These are phyloP conservation scores for Graphilbum sp. DNA, from an alignment of 2,329 filamentous ascomycete genomes.

Conservation along the genomic window DNA sequence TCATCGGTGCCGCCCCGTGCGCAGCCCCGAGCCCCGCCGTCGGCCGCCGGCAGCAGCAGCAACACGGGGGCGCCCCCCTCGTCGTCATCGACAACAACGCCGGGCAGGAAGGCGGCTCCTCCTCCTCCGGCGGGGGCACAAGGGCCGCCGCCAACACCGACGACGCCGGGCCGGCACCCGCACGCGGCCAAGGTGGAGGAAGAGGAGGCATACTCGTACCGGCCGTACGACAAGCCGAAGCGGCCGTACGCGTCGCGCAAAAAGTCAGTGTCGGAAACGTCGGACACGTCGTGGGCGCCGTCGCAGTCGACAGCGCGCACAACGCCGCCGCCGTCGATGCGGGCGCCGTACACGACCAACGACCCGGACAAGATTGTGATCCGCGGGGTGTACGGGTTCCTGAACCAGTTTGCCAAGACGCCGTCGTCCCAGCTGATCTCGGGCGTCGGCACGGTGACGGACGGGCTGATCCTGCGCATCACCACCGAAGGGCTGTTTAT, in stretches of 20 bases:
- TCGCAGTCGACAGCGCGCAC: conserved; percentile 74
- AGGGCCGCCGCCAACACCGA: too few species aligned
- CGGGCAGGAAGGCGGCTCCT: too few species aligned
- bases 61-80: neutral
- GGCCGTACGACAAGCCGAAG: conserved; percentile 58
- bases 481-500: conserved; percentile 93
- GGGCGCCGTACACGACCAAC: conserved; percentile 67
- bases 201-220: conserved; percentile 54
- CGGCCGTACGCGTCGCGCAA: conserved; percentile 31
- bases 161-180: too few species aligned
- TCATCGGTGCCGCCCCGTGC: too few species aligned
- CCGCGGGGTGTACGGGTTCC: conserved; percentile 82
- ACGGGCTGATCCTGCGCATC: conserved; percentile 81
- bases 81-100: too few species aligned
- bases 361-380: conserved; percentile 95
- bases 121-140: too few species aligned
- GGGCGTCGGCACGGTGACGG: conserved; percentile 70
- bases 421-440: conserved; percentile 81
- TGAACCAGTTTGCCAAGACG: conserved; percentile 74
- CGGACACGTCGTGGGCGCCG: conserved; percentile 73
- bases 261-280: conserved; percentile 55
- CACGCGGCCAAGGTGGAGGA: conserved; percentile 18
- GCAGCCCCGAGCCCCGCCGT: neutral
- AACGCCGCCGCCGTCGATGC: conserved; percentile 63
- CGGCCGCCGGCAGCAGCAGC: neutral